Base-by-base conservation (phyloP, 2,329 filamentous ascomycete species). In the Celoporthe dispersa region DNA sequence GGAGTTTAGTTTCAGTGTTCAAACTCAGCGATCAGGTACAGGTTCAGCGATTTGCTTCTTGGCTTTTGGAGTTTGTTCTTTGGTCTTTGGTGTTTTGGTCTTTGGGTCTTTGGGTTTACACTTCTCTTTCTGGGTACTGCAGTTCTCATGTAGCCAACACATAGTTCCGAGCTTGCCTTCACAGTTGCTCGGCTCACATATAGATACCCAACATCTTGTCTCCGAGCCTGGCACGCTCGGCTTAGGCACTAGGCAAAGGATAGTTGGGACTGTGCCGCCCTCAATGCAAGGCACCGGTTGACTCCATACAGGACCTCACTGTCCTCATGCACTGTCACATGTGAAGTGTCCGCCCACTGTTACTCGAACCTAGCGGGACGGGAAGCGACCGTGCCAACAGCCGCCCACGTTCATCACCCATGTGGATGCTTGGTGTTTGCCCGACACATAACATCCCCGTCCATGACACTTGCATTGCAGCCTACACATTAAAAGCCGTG, bases 201-300 rank as follows among this genome's bases (percentile, higher is more conserved):
- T 53, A 53, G 51, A 48, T 53, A 53, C n/a, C n/a, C 22, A 25
- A 53, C 9, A 53, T 55, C 51, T 55, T 28, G 51, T 55, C 25
- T 55, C 25, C 12, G 25, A 31, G 51, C n/a, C 25, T 31, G 51
- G n/a, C n/a, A 28, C 51, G 51, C n/a, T 55, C 28, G 53, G 12
- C 53, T 57, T 57, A 57, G 14, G 25, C 53, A 57, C 53, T 4
- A 57, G 53, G 28, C 51, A 55, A 31, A 25, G 25, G n/a, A 53
- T 53, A 53, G 51, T 55, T 55, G 51, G 51, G 51, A 28, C 25
- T 25, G 51, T 55, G 51, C 51, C n/a, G 25, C 53, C 53, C 53
- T 57, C 53, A 57, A 57, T 57, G 5, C 53, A 57, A 57, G 25
- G 53, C 53, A 31, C 25, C 53, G 53, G 19, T 19, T 31, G 53